Evolutionary conservation across 176 grass and related monocot species (phyloP).

Genomic region (Aegilops tauschii): DNA sequence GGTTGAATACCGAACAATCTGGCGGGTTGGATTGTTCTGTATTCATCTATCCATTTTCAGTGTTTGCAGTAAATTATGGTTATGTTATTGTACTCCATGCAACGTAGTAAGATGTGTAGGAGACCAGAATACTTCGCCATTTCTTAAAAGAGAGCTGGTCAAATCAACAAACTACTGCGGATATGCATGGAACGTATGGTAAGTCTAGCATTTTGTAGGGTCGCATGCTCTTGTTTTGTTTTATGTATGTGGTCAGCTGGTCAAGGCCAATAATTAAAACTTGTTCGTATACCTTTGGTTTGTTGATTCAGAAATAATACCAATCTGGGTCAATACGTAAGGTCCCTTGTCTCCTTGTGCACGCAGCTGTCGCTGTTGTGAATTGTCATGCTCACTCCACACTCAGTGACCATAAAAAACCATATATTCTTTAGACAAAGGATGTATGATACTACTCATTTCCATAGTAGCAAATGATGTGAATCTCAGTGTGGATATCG

Average conservation of each 20-base stretch:
- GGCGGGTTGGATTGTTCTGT: not conserved
- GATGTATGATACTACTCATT: too few relatives aligned
- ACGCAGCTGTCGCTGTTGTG: not conserved
- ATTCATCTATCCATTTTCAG: not conserved
- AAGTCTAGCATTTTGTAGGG: not conserved
- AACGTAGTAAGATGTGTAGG: too few relatives aligned
- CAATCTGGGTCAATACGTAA: not conserved
- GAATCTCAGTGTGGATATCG: too few relatives aligned
- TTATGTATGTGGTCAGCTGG: not conserved
- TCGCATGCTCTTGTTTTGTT: not conserved
- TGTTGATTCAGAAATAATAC: not conserved
- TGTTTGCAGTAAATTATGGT: not conserved
- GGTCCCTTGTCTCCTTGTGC: not conserved
- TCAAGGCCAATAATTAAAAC: not conserved
- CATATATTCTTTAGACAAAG: too few relatives aligned
- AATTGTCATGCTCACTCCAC: not conserved
- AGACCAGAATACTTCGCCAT: not conserved
- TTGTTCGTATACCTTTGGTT: not conserved
- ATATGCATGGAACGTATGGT: not conserved
- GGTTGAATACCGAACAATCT: too few relatives aligned
- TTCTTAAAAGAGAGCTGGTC: not conserved
- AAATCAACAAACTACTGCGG: not conserved
- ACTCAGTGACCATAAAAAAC: not conserved
- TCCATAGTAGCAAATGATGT: too few relatives aligned
- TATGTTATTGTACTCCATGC: not conserved